Base-by-base conservation (phyloP, 2,329 filamentous ascomycete genomes). In the Rosellinia necatrix region DNA sequence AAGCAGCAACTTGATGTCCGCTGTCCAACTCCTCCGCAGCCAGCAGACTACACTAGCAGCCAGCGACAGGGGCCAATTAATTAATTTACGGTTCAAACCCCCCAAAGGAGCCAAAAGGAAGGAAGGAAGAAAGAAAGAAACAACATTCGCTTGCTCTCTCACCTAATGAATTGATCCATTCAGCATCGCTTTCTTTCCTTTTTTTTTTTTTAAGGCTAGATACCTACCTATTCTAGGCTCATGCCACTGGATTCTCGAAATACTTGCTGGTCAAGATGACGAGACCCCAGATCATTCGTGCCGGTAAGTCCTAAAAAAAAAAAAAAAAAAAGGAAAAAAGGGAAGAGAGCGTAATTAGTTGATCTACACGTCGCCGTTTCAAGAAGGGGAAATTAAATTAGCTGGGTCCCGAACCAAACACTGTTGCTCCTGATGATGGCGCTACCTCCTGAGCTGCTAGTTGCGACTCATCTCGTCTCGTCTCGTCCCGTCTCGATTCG, bases 201-300 rank as follows among this genome's bases (percentile, higher is more conserved):
- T n/a, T n/a, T n/a, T n/a, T n/a, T n/a, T n/a, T n/a, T n/a, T n/a
- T n/a, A n/a, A n/a, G n/a, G n/a, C n/a, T n/a, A n/a, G n/a, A 48
- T 30, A 53, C 17, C 46, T 50, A n/a, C 49, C 43, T 60, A 53
- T 46, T 54, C 54, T 60, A 65, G 49, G 55, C 70, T 68, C 55
- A 69, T 71, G 71, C 67, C 64, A 57, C 58, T 56, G 9, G 60
- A 58, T 48, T 49, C 49, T 54, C 38, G 50, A 51, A 61, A 53
- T 53, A 63, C 61, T 62, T 58, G 63, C 61, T 60, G 65, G 70
- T 66, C 75, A 79, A 66, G 68, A 85, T 85, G 82, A 82, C 81
- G 68, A 80, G 81, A 74, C 81, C 81, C 67, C 77, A 78, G 65
- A 83, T 85, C 65, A 77, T 85, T 73, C 81, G 82, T 70, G 82